Conservation (phyloP, 148 eudicot species). For the Rhododendron henanense region DNA sequence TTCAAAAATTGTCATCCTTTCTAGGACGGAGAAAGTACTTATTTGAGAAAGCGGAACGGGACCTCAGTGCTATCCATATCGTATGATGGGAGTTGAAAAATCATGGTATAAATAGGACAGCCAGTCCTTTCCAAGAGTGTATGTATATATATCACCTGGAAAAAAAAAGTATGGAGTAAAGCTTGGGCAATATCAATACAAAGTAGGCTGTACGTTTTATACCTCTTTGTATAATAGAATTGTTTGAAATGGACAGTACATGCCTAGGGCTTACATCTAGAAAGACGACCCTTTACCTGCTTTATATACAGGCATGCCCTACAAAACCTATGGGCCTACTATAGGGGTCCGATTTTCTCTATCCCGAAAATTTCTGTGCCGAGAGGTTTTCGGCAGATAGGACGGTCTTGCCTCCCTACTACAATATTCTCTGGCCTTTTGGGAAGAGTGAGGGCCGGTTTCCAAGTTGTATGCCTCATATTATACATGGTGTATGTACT, state of each 20-base stretch:
- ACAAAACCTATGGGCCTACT: neutral
- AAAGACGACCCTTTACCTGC: constrained; percentile 7
- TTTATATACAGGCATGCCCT: neutral
- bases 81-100: neutral
- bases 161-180: constrained; percentile 35
- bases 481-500: neutral
- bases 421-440: neutral
- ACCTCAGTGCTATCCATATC: neutral
- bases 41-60: too few species aligned
- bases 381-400: too few species aligned
- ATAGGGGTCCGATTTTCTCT: too few species aligned
- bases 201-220: constrained; percentile 23
- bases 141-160: neutral
- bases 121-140: neutral
- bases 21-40: too few species aligned
- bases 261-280: constrained; percentile 3
- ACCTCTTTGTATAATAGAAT: neutral
- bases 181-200: constrained; percentile 32
- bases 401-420: neutral
- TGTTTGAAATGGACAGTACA: neutral
- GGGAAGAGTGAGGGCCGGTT: neutral
- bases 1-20: too few species aligned
- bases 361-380: too few species aligned
- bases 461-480: neutral
- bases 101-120: neutral